These are phyloP conservation scores for Priceomyces melissophilus DNA, from an alignment of 805 yeast species.

Conservation along the genomic window DNA sequence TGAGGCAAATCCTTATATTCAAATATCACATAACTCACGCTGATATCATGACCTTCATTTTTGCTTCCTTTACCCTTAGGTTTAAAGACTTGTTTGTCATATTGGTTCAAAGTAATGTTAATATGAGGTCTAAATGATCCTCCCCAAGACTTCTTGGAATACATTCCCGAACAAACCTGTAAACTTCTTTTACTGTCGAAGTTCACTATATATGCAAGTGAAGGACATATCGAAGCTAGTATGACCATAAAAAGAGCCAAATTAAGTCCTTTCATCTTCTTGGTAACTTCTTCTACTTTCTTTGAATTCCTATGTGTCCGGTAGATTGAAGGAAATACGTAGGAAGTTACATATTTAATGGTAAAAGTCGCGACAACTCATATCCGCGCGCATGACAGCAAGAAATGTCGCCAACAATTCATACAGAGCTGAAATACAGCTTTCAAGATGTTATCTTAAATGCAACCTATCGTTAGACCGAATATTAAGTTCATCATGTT, in stretches of 20 bases:
- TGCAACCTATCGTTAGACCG: too few relatives aligned
- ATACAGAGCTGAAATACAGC: too few relatives aligned
- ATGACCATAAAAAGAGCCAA: neutral
- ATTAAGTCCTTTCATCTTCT: too few relatives aligned
- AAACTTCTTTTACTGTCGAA: constrained; percentile 46
- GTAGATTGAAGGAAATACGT: too few relatives aligned
- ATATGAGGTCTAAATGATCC: constrained; percentile 56
- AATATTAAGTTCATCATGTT: neutral
- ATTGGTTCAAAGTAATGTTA: constrained; percentile 25
- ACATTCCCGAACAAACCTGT: constrained; percentile 88
- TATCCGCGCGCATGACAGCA: too few relatives aligned
- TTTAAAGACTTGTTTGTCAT: constrained; percentile 26
- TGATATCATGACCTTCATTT: constrained; percentile 25
- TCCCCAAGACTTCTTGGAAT: constrained; percentile 81
- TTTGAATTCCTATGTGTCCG: too few relatives aligned
- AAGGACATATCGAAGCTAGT: neutral
- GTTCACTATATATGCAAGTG: constrained; percentile 5
- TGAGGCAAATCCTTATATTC: constrained; percentile 75
- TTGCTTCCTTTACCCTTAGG: constrained; percentile 11
- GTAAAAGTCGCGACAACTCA: too few relatives aligned
- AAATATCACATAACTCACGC: constrained; percentile 68
- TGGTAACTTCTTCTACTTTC: too few relatives aligned
- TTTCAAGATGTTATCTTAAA: too few relatives aligned
- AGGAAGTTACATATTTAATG: too few relatives aligned
- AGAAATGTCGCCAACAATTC: too few relatives aligned